A percentile compares a stretch with the other conserved stretches of the same genome.
phyloP scores from a whole-genome alignment of 2,329 filamentous ascomycete genomes.

The Fusarium hainanense region DNA sequence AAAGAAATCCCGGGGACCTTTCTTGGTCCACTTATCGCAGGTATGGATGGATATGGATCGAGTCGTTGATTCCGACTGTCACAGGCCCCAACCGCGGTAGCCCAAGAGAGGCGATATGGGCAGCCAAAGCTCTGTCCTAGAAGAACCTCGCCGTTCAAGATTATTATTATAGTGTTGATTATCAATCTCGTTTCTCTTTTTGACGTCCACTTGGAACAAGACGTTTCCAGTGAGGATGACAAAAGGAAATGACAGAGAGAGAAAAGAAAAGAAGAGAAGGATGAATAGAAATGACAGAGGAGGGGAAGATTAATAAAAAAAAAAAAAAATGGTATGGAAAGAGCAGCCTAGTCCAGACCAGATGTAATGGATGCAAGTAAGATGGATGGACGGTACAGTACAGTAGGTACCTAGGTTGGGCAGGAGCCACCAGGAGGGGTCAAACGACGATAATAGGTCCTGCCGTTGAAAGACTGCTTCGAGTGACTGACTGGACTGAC shows the following conservation, averaged over 20 bases:
- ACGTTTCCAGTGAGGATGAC: constrained; percentile 35
- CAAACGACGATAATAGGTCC: constrained; percentile 28
- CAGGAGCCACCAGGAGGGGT: constrained; percentile 16
- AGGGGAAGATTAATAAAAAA: constrained; percentile 10
- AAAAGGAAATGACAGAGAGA: constrained; percentile 12
- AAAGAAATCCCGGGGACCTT: constrained; percentile 21
- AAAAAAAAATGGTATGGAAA: constrained; percentile 6
- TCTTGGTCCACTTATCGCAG: constrained; percentile 36
- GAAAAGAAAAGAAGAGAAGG: constrained; percentile 5
- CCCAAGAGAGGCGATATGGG: constrained; percentile 27
- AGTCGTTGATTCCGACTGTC: constrained; percentile 11
- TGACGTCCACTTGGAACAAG: constrained; percentile 36
- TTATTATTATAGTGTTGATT: constrained; percentile 7
- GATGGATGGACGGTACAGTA: constrained; percentile 24
- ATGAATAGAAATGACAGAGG: constrained; percentile 8
- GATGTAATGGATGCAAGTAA: constrained; percentile 36
- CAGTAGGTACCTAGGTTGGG: constrained; percentile 4
- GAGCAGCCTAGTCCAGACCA: not conserved
- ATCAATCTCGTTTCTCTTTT: constrained; percentile 22
- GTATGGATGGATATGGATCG: not conserved
- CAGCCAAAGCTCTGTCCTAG: constrained; percentile 4
- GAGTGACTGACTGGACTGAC: not conserved
- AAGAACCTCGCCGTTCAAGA: constrained; percentile 26
- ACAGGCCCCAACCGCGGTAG: constrained; percentile 20
- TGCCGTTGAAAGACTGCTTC: constrained; percentile 8